phyloP scores from a whole-genome alignment of 805 yeast genomes.

The Cyberlindnera euphorbiiphila region DNA sequence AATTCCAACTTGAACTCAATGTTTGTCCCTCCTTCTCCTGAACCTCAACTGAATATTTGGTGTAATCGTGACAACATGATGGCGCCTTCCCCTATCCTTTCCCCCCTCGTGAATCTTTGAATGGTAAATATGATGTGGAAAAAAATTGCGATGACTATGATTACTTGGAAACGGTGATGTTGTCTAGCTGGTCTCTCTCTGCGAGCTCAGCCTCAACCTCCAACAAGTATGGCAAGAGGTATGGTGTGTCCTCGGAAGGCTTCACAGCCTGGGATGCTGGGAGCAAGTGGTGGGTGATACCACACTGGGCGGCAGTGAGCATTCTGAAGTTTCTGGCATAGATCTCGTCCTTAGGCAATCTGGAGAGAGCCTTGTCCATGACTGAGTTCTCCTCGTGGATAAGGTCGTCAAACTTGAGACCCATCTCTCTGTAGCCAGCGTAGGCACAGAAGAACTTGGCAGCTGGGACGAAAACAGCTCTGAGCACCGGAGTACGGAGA shows the following conservation, averaged over 20 bases:
- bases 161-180: conserved; percentile 37
- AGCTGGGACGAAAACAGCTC: conserved; percentile 73
- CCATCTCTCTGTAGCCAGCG: conserved; percentile 94
- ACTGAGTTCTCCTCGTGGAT: conserved; percentile 82
- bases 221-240: conserved; percentile 81
- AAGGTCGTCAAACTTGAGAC: conserved; percentile 87
- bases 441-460: conserved; percentile 68
- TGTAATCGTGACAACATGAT: too few species aligned
- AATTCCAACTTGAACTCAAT: too few species aligned
- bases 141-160: conserved; percentile 1
- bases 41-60: too few species aligned
- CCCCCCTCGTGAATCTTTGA: conserved; percentile 3
- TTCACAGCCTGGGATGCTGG: conserved; percentile 76
- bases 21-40: too few species aligned
- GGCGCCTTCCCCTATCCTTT: neutral
- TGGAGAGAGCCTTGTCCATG: conserved; percentile 79
- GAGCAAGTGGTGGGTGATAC: conserved; percentile 78
- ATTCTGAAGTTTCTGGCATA: conserved; percentile 93
- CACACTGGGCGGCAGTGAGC: conserved; percentile 85
- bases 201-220: conserved; percentile 91
- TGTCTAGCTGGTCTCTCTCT: conserved; percentile 87
- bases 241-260: conserved; percentile 77
- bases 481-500: conserved; percentile 72
- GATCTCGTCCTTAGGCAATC: conserved; percentile 79
- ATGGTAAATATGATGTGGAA: too few species aligned